phyloP scores from a whole-genome alignment of 225 moss, liverwort and hornwort genomes.

The Climacium dendroides region DNA sequence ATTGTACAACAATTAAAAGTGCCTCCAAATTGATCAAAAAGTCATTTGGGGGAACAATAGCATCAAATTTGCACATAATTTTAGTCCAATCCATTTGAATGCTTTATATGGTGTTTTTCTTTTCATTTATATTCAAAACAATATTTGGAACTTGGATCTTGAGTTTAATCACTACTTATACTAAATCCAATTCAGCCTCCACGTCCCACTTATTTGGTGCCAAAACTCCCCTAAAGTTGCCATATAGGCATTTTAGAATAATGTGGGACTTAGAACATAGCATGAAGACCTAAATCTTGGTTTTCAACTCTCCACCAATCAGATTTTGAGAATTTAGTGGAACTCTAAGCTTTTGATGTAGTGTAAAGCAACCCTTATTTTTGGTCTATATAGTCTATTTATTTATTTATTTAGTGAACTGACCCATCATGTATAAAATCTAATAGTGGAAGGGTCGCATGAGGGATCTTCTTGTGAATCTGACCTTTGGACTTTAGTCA shows the following conservation, averaged over 20 bases:
- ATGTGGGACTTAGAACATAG: rapidly evolving
- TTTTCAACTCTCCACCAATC: background rate
- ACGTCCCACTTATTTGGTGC: rapidly evolving
- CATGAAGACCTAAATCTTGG: too few relatives aligned
- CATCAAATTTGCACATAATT: too few relatives aligned
- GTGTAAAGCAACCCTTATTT: background rate
- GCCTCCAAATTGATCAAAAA: rapidly evolving
- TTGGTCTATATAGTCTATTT: rapidly evolving
- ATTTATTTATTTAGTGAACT: background rate
- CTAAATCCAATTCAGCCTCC: rapidly evolving
- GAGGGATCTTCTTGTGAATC: rapidly evolving
- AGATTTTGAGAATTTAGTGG: rapidly evolving
- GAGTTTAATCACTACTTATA: rapidly evolving
- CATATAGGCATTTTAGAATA: rapidly evolving
- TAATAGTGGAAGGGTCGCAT: rapidly evolving
- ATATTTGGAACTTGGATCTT: too few relatives aligned
- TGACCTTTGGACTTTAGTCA: background rate
- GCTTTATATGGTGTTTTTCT: background rate
- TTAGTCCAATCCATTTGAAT: too few relatives aligned
- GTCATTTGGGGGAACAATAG: rapidly evolving
- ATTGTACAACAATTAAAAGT: background rate
- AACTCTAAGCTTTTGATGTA: rapidly evolving
- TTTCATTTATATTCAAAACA: background rate
- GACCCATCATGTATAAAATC: background rate
- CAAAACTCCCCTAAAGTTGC: rapidly evolving